Evolutionary conservation across 1,139 yeast species (phyloP), one percentile per base, ranked within the genome.

Genomic region (Zygoascus hellenicus): DNA sequence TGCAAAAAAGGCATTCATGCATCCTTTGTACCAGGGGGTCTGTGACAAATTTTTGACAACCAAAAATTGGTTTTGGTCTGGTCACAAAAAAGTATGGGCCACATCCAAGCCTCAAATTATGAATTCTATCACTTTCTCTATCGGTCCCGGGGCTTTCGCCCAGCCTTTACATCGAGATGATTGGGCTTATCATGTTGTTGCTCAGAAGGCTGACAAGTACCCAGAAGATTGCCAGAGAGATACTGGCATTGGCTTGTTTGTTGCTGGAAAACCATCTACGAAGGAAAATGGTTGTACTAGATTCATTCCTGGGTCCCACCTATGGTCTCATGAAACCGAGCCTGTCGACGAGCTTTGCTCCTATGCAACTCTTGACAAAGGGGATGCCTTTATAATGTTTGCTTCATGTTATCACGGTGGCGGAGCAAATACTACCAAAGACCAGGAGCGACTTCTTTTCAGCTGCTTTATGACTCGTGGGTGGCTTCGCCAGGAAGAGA

Each of bases 371-470:
- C 33, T 47, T 4, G 45, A 47, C 4, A 26, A 28, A 11, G 50
- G 50, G 3, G 50, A 47, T 30, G 50, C 48, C 5, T 47, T 47
- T 19, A 35, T 47, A 4, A 47, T 47, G 50, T 41, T 47, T 26
- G 50, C 40, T 34, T 47, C 50, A 9, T 47, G 50, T 31, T 48
- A 48, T 34, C 50, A 48, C 36, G 50, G 50, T 16, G 48, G 50
- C 4, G 43, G 49, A 13, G 50, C 50, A 2, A 48, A 48, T 15
- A 35, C 36, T 5, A 48, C 50, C 32, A 22, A 33, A 14, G 46
- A 48, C 33, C 41, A 48, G 35, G 50, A 48, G 37, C 42, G 50
- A 6, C 30, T 45, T 7, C 19, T 48, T 11, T 44, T 48, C 31
- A 39, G 48, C 38, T 44, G 48, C 29, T 48, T 48, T 38, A 44